A percentile compares a stretch with the other conserved stretches of the same genome.
These are phyloP conservation scores for Barnettozyma populi DNA, from an alignment of 805 yeast genomes.

Conservation along the genomic window DNA sequence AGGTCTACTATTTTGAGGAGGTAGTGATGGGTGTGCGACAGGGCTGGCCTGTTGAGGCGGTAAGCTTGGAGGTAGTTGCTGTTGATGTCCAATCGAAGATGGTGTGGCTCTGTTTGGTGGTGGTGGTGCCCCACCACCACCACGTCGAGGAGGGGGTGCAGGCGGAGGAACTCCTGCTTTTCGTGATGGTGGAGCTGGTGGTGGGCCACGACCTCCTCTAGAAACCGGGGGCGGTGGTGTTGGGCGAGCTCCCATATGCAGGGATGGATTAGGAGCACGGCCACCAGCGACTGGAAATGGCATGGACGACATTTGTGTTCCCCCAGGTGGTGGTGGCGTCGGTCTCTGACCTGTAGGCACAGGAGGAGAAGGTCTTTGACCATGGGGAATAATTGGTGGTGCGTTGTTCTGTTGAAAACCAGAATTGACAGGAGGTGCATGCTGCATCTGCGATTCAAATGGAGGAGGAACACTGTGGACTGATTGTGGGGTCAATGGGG, in stretches of 20 bases:
- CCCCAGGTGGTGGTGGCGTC: slow-evolving; percentile 6
- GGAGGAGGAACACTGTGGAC: slow-evolving; percentile 24
- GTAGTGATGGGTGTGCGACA: slow-evolving; percentile 11
- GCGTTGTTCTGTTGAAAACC: slow-evolving; percentile 6
- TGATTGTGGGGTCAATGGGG: slow-evolving; percentile 20
- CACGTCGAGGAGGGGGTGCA: slow-evolving; percentile 23
- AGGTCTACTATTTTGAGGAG: slow-evolving; percentile 18
- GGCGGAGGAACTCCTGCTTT: slow-evolving; percentile 19
- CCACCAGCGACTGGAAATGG: slow-evolving; percentile 8
- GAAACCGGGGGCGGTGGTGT: slow-evolving; percentile 27
- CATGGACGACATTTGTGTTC: not conserved
- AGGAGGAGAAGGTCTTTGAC: slow-evolving; percentile 25
- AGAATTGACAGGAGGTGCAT: slow-evolving; percentile 15
- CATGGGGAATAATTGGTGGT: slow-evolving; percentile 20
- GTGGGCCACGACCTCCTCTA: slow-evolving; percentile 20
- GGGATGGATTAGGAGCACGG: slow-evolving; percentile 15
- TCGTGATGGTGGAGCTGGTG: slow-evolving; percentile 23
- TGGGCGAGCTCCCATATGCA: slow-evolving; percentile 10
- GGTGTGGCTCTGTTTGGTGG: slow-evolving; percentile 15
- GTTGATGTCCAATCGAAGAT: slow-evolving; percentile 16
- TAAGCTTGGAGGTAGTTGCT: slow-evolving; percentile 17
- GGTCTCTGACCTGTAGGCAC: slow-evolving; percentile 10
- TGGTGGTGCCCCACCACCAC: slow-evolving; percentile 17
- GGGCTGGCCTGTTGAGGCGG: slow-evolving; percentile 18
- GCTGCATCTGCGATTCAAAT: slow-evolving; percentile 13